Base-by-base conservation (phyloP, 1,284 basidiomycete species). In the Neonothopanus nambi region DNA sequence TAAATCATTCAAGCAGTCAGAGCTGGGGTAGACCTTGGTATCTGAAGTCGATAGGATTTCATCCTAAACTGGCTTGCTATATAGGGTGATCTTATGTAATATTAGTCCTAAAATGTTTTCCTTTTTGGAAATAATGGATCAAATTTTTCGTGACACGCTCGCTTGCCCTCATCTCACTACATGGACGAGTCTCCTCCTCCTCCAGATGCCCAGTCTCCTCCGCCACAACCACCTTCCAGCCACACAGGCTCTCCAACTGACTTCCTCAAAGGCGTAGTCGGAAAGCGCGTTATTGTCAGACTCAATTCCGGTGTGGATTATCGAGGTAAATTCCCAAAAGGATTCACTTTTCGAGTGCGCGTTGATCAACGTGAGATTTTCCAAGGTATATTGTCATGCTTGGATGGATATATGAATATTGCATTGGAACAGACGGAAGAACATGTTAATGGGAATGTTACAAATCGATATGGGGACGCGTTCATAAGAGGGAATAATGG, bases 321-420 rank as follows among this genome's bases (percentile, higher is more conserved):
- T 73, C 83, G 87, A 61, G 96, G 96, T 93, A 59, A 3, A 17
- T 9, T 47, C 18, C n/a, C 26, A 20, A 18, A 7, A 51, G 84
- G 70, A 9, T 42, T 35, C 43, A 44, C 46, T 50, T 26, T 3
- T 18, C 18, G 12, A 15, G 12, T 24, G 39, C 45, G 13, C 20
- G 4, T 42, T 6, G 42, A 24, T 36, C 42, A 30, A 26, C 20
- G 12, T 56, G 5, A 37, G 18, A 37, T 20, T 37, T 20, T 33
- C 48, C 13, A 44, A 98, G 49, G 49, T 5, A 26, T 51, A 17
- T 42, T 51, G 18, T 51, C 93, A 6, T 98, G 97, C 68, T 80
- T 99, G 20, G 97, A 99, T 70, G 97, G 95, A 0, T 95, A 94
- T 70, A 95, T 99, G 97, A 99, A 99, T 74, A 98, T 99, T 53